A percentile compares a stretch with the other conserved stretches of the same genome.
Evolutionary conservation across 495 filamentous ascomycete species (phyloP).

Genomic region (Diplogelasinospora grovesii): DNA sequence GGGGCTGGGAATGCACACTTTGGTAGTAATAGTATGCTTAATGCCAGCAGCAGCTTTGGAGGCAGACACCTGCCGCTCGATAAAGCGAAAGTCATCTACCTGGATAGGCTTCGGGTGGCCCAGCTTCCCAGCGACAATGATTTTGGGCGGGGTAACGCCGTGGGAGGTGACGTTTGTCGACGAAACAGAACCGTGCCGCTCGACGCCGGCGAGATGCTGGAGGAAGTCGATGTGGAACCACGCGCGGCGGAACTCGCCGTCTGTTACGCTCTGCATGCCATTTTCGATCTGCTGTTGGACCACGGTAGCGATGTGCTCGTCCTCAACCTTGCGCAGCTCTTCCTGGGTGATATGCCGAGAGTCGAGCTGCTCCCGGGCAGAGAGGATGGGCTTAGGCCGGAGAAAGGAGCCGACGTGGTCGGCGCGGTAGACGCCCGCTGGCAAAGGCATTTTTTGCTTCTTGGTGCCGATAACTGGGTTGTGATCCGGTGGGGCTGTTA

Average conservation of each 20-base stretch:
- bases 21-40: slow-evolving; percentile 43
- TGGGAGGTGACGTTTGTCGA: slow-evolving; percentile 37
- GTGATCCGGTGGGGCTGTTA: too few relatives aligned
- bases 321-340: slow-evolving; percentile 47
- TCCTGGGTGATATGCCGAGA: slow-evolving; percentile 38
- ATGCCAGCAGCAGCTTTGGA: slow-evolving; percentile 14
- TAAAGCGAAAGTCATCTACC: slow-evolving; percentile 51
- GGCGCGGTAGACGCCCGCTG: slow-evolving; percentile 41
- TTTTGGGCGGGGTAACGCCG: slow-evolving; percentile 37
- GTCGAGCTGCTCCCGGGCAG: slow-evolving; percentile 38
- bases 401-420: slow-evolving; percentile 46
- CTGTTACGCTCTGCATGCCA: slow-evolving; percentile 58
- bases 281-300: slow-evolving; percentile 53
- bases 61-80: slow-evolving; percentile 40
- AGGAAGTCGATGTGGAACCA: slow-evolving; percentile 47
- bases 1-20: slow-evolving; percentile 58
- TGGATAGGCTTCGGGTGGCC: slow-evolving; percentile 45
- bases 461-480: too few relatives aligned
- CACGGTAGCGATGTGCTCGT: slow-evolving; percentile 58
- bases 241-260: slow-evolving; percentile 63
- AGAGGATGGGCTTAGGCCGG: slow-evolving; percentile 32
- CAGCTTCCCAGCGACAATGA: slow-evolving; percentile 41
- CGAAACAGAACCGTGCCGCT: slow-evolving; percentile 33
- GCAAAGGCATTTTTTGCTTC: slow-evolving; percentile 42
- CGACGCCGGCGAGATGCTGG: slow-evolving; percentile 35